A percentile compares a stretch with the other conserved stretches of the same genome.
Conservation (phyloP, 2,329 filamentous ascomycete genomes). For the Fusarium devonianum region DNA sequence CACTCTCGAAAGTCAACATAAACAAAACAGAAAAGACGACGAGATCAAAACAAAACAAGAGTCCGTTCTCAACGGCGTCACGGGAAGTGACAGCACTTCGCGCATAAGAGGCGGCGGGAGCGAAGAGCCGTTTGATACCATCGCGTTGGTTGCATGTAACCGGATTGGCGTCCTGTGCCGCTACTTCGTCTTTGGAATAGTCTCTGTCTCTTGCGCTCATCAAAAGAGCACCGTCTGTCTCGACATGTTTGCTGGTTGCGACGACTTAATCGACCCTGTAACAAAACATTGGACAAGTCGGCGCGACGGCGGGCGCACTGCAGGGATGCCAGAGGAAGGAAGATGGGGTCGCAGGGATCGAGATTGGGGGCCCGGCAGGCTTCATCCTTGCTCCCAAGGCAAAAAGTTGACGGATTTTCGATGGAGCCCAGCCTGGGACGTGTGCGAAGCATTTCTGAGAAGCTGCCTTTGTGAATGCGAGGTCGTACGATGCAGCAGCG, state of each 20-base stretch:
- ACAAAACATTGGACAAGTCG: conserved; percentile 2
- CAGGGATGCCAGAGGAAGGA: conserved; percentile 8
- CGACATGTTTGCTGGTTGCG: not conserved
- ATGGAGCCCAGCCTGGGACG: not conserved
- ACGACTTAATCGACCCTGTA: conserved; percentile 5
- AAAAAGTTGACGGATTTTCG: not conserved
- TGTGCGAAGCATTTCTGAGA: not conserved
- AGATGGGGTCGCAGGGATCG: conserved; percentile 4
- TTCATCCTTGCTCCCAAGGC: not conserved
- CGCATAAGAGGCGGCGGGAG: not conserved
- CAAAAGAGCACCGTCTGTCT: not conserved
- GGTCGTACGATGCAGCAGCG: not conserved
- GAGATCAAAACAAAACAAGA: conserved; percentile 22
- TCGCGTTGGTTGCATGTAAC: conserved; percentile 1
- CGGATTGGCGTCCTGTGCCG: not conserved
- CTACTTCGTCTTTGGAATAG: conserved; percentile 8
- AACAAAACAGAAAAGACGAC: conserved; percentile 19
- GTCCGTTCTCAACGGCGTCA: not conserved
- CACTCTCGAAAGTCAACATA: conserved; percentile 15
- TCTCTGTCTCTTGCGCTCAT: not conserved
- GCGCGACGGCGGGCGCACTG: not conserved
- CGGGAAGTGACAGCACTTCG: conserved; percentile 4
- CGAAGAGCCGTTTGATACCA: conserved; percentile 8
- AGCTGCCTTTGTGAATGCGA: not conserved
- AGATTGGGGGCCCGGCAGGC: conserved; percentile 1